phyloP scores from a whole-genome alignment of 352 stramenopile species.

The Phytophthora citricola region DNA sequence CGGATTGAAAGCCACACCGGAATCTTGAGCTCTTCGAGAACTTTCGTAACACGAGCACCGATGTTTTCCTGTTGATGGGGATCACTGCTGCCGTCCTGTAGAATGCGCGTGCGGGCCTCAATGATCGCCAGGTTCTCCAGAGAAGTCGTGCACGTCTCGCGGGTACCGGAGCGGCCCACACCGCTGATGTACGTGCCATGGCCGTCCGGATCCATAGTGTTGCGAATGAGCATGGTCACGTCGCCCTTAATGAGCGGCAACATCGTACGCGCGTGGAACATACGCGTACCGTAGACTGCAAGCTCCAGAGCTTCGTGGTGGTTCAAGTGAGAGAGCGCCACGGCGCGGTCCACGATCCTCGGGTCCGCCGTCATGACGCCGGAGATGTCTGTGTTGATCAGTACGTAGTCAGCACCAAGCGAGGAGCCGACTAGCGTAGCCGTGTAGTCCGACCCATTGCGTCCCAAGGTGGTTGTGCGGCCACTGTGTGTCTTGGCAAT shows the following conservation, averaged over 20 bases:
- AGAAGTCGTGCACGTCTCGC: constrained; percentile 83
- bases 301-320: constrained; percentile 85
- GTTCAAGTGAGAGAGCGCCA: constrained; percentile 76
- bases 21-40: constrained; percentile 67
- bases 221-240: constrained; percentile 87
- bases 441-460: constrained; percentile 88
- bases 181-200: constrained; percentile 85
- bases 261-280: constrained; percentile 90
- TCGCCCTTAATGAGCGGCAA: constrained; percentile 82
- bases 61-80: constrained; percentile 70
- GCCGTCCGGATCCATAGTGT: constrained; percentile 82
- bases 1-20: constrained; percentile 85
- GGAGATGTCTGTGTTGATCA: constrained; percentile 88
- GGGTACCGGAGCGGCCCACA: constrained; percentile 57
- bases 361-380: constrained; percentile 87
- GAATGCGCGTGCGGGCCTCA: constrained; percentile 79
- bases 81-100: constrained; percentile 67
- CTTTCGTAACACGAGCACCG: constrained; percentile 74
- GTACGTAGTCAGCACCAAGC: constrained; percentile 75
- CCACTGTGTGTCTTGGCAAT: constrained; percentile 66
- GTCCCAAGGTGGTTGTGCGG: constrained; percentile 80
- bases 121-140: constrained; percentile 84
- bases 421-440: constrained; percentile 80
- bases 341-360: constrained; percentile 75
- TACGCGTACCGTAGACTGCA: constrained; percentile 81